Conservation (phyloP, 2,329 filamentous ascomycete genomes). For the Colletotrichum karsti region DNA sequence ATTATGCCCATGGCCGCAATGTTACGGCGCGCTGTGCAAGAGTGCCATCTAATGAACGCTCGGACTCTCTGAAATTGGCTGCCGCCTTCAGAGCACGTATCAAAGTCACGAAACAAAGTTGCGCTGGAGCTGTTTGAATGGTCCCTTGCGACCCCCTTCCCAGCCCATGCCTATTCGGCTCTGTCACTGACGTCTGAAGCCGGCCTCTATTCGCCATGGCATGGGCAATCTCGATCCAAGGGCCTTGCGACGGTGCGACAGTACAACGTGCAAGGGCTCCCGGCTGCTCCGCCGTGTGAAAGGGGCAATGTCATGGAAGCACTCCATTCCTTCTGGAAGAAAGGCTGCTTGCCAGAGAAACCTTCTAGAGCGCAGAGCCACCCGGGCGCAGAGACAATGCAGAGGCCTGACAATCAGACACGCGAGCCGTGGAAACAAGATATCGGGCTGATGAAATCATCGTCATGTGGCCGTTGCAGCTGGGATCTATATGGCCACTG, state of each 20-base stretch:
- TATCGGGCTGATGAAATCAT: neutral
- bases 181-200: conserved; percentile 5
- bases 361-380: neutral
- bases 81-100: conserved; percentile 16
- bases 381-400: neutral
- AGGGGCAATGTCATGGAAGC: conserved; percentile 23
- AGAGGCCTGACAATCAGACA: neutral
- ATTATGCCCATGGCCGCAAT: conserved; percentile 10
- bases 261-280: conserved; percentile 15
- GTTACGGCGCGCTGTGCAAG: conserved; percentile 14
- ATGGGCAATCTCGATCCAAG: conserved; percentile 26
- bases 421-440: neutral
- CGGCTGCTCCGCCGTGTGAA: conserved; percentile 20
- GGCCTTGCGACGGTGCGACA: conserved; percentile 8
- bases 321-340: conserved; percentile 26
- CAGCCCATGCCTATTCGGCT: conserved; percentile 2
- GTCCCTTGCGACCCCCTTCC: neutral
- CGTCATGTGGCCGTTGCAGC: neutral
- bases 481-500: neutral
- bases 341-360: neutral
- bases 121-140: conserved; percentile 28
- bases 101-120: conserved; percentile 26
- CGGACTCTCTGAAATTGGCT: conserved; percentile 22
- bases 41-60: conserved; percentile 27
- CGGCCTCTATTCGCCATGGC: neutral